A percentile compares a stretch with the other conserved stretches of the same genome.
Evolutionary conservation across 1,284 basidiomycete species (phyloP).

Genomic region (Rhodotorula mucilaginosa): DNA sequence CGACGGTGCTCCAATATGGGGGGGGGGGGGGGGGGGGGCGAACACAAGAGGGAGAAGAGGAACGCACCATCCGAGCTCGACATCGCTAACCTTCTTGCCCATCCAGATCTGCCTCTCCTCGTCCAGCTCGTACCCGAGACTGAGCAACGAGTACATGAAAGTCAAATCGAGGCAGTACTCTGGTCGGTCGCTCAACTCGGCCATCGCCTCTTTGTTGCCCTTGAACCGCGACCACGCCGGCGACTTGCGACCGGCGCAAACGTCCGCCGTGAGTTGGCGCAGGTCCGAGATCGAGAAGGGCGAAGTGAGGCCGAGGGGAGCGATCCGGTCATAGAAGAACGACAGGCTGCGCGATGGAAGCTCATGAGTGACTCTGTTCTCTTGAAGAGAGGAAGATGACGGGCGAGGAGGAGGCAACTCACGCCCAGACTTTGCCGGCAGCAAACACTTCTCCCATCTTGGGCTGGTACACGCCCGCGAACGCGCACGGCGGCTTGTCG

Average conservation of each 20-base stretch:
- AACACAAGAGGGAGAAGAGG: not conserved
- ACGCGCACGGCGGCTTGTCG: conserved; percentile 86
- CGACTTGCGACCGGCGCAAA: conserved; percentile 64
- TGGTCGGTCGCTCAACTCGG: conserved; percentile 75
- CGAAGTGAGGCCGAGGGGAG: conserved; percentile 64
- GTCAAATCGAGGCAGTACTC: conserved; percentile 95
- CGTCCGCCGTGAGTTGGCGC: conserved; percentile 62
- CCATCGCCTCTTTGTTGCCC: conserved; percentile 59
- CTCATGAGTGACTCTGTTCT: conserved; percentile 47
- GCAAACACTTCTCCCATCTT: conserved; percentile 84
- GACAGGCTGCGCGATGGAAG: conserved; percentile 60
- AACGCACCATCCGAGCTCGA: conserved; percentile 82
- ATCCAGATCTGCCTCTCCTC: conserved; percentile 67
- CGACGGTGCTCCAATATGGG: not conserved
- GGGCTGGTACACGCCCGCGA: conserved; percentile 96
- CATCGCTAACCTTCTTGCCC: conserved; percentile 84
- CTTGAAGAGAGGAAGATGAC: conserved; percentile 44
- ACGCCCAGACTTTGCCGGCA: conserved; percentile 49
- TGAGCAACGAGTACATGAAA: conserved; percentile 85
- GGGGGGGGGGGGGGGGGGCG: not conserved
- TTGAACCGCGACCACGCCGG: conserved; percentile 44
- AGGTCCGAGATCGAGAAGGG: conserved; percentile 63
- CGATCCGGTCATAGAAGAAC: conserved; percentile 94
- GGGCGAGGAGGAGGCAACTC: conserved; percentile 19
- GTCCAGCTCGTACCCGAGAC: conserved; percentile 77